Evolutionary conservation across 192 early-diverging fungal species (phyloP).

Genomic region (Linnemannia elongata): DNA sequence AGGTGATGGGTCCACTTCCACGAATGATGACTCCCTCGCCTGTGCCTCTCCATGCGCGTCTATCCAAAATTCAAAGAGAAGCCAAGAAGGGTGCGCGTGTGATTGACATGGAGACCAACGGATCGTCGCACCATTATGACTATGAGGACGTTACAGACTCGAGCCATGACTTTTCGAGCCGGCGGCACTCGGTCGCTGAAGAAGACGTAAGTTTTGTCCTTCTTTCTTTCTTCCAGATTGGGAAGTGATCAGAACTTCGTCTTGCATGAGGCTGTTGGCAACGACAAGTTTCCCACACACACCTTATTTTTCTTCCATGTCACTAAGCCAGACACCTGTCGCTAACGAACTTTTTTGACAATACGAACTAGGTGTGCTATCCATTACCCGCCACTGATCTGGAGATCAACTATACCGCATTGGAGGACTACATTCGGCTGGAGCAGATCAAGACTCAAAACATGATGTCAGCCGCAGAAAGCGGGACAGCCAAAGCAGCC

Average conservation of each 20-base stretch:
- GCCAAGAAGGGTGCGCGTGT: constrained; percentile 37
- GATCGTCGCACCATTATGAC: constrained; percentile 50
- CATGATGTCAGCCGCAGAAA: constrained; percentile 20
- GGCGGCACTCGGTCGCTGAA: constrained; percentile 53
- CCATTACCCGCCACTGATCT: constrained; percentile 31
- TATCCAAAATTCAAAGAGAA: constrained; percentile 47
- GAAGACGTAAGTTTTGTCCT: constrained; percentile 41
- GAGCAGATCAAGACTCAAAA: constrained; percentile 53
- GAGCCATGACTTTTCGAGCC: constrained; percentile 51
- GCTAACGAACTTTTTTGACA: background rate
- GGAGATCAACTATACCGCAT: constrained; percentile 39
- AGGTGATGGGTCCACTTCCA: constrained; percentile 18
- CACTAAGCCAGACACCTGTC: background rate
- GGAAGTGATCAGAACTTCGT: background rate
- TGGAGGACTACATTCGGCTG: constrained; percentile 53
- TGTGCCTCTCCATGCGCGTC: constrained; percentile 45
- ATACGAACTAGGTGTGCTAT: constrained; percentile 37
- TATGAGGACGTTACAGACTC: constrained; percentile 53
- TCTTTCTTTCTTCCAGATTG: background rate
- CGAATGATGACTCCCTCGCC: constrained; percentile 54
- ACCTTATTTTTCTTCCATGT: background rate
- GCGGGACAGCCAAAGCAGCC: background rate
- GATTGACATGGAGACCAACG: constrained; percentile 46
- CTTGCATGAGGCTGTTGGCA: background rate
- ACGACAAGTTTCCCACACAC: background rate